phyloP scores from a whole-genome alignment of 306 rosid genomes.

The Cucurbita ficifolia region DNA sequence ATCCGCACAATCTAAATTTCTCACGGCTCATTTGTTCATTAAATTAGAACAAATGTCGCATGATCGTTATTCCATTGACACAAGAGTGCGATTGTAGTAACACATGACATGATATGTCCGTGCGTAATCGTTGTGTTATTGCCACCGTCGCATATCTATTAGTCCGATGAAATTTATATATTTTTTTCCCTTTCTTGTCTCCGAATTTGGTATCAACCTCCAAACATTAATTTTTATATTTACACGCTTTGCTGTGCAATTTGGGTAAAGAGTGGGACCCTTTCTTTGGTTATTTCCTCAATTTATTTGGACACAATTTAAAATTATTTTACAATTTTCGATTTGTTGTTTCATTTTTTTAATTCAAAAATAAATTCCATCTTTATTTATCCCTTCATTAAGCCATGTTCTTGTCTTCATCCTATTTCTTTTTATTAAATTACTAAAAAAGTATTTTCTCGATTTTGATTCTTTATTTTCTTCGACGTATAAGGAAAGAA shows the following conservation, averaged over 20 bases:
- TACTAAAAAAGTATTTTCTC: background rate
- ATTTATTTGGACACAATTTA: background rate
- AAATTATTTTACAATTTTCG: no score
- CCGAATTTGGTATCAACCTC: conserved; percentile 17
- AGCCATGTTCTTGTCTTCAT: background rate
- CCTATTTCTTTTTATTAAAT: background rate
- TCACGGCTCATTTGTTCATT: no score
- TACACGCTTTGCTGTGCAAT: conserved; percentile 19
- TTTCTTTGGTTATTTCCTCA: background rate
- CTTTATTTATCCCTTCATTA: no score
- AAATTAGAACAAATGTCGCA: no score
- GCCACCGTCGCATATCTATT: no score
- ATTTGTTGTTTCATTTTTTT: no score
- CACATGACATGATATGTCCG: no score
- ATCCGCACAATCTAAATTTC: no score
- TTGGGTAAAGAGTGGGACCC: conserved; percentile 41
- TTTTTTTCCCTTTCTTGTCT: background rate
- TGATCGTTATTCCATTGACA: no score
- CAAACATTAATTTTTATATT: conserved; percentile 17
- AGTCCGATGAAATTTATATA: background rate
- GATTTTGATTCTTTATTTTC: background rate
- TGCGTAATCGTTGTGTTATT: no score
- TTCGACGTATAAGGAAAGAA: background rate
- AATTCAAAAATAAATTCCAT: no score
- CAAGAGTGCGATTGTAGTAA: no score